Evolutionary conservation across 2,329 filamentous ascomycete genomes (phyloP).

Genomic region (Sclerotinia subarctica): DNA sequence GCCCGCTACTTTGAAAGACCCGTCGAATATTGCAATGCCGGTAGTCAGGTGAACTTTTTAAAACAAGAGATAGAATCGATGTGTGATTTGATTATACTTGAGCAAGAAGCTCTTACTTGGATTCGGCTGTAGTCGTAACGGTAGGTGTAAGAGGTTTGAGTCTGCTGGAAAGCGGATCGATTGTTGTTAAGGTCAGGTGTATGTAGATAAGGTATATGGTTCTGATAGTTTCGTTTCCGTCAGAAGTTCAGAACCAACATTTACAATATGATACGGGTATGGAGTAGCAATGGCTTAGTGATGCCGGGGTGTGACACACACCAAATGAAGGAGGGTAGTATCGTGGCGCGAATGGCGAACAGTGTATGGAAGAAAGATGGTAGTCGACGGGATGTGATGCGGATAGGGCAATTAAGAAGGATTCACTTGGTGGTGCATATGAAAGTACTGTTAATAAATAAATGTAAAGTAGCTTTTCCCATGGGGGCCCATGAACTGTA

Average conservation of each 20-base stretch:
- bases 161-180: not conserved
- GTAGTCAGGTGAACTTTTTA: not conserved
- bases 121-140: not conserved
- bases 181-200: not conserved
- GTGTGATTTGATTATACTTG: not conserved
- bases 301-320: not conserved
- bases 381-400: not conserved
- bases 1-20: not conserved
- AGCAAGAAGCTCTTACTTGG: not conserved
- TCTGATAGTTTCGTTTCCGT: slow-evolving; percentile 9
- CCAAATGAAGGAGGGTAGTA: slow-evolving; percentile 7
- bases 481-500: not conserved
- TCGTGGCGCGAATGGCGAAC: not conserved
- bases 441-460: not conserved
- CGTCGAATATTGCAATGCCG: not conserved
- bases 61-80: not conserved
- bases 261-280: not conserved
- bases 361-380: not conserved
- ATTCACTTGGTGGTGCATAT: not conserved
- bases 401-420: not conserved
- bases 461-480: not conserved
- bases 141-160: not conserved
- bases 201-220: not conserved
- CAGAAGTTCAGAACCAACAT: not conserved
- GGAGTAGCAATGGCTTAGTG: not conserved